Evolutionary conservation across 2,329 filamentous ascomycete genomes (phyloP), one percentile per base, ranked within the genome.

Genomic region (Fusarium penzigii): DNA sequence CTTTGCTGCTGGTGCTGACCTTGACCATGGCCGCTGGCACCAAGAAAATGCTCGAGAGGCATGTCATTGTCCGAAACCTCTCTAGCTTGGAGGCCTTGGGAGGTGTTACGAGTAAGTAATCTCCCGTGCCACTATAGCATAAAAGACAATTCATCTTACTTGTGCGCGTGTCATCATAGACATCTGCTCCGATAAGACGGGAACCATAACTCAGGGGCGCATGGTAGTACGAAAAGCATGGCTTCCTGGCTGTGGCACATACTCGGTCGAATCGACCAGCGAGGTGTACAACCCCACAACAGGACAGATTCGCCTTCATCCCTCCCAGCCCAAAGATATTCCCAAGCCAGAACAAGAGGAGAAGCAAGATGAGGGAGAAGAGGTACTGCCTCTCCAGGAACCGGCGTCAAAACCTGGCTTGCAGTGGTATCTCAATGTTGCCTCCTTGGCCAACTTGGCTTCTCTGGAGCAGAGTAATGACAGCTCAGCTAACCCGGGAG

Each of bases 371-470:
- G 17, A 47, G 44, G 38, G 16, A 25, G 13, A 38, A 3, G 10
- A 11, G 9, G 25, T 51, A 20, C 43, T 16, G 32, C 39, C 49
- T 6, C n/a, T 20, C 2, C 34, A 48, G 3, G 44, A 51, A 40
- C 14, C 29, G 17, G 39, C 49, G 14, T 48, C 51, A 20, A 44
- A 47, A 16, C 17, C 20, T 9, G 29, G 40, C 2, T 65, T 86
- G 6, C 69, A 77, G 58, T 70, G 76, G 3, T 84, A 78, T 60
- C 75, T 87, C 20, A 77, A 81, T 46, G 77, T 85, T 25, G 80
- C 83, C 4, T 77, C 82, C 1, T 72, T 86, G 51, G 83, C 82
- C 13, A 87, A 87, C 57, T 70, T 87, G 10, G 82, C 84, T 1
- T 78, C 77, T 40, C 76, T 87, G 3, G 78, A 84, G 56, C 75